These are phyloP conservation scores for Baeospora myosura DNA, from an alignment of 1,284 basidiomycete genomes.

Conservation along the genomic window DNA sequence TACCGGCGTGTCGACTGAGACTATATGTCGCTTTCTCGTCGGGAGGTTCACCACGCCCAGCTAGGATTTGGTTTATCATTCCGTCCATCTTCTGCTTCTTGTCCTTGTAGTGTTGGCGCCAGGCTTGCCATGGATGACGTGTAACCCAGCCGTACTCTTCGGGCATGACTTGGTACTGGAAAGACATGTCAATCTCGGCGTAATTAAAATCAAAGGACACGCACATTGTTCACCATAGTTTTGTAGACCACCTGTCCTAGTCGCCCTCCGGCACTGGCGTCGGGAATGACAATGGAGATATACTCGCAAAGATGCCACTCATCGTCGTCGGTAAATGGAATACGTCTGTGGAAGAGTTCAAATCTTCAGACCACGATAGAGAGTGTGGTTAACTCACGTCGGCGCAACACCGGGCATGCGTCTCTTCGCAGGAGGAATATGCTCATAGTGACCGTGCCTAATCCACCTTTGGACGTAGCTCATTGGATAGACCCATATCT, in stretches of 20 bases:
- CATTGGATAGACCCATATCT: conserved; percentile 7
- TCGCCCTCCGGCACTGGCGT: conserved; percentile 5
- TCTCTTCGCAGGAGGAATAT: not conserved
- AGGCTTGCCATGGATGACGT: conserved; percentile 63
- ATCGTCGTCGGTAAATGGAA: conserved; percentile 6
- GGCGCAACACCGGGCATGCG: conserved; percentile 5
- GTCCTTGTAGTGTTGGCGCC: conserved; percentile 63
- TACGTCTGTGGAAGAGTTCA: conserved; percentile 6
- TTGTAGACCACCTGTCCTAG: conserved; percentile 3
- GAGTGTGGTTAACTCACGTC: not conserved
- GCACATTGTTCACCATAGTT: not conserved
- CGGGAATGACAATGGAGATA: conserved; percentile 6
- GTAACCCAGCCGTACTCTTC: conserved; percentile 36
- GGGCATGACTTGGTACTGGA: not conserved
- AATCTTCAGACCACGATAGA: not conserved
- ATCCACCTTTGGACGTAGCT: conserved; percentile 8
- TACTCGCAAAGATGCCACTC: conserved; percentile 7
- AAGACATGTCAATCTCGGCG: not conserved
- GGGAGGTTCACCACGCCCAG: not conserved
- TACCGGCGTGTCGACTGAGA: not conserved
- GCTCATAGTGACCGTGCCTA: not conserved
- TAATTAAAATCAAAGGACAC: not conserved
- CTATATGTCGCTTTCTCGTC: not conserved
- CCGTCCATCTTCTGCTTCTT: conserved; percentile 41
- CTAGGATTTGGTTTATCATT: conserved; percentile 28